Percentiles rank a stretch among this genome's conserved stretches.
phyloP scores from a whole-genome alignment of 257 asterid species.

The Penstemon newberryi region DNA sequence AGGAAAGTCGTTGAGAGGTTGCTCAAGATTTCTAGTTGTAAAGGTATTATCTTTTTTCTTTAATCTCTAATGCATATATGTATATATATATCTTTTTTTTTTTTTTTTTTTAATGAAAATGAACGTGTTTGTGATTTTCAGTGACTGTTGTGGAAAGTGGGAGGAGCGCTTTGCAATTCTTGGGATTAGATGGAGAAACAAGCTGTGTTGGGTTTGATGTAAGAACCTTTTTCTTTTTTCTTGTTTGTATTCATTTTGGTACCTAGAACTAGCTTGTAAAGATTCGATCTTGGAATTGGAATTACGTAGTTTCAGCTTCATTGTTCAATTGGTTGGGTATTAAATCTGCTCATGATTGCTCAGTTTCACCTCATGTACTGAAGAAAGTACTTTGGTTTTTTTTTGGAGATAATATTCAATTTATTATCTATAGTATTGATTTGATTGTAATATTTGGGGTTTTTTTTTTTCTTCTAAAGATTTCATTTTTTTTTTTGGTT shows the following conservation, averaged over 20 bases:
- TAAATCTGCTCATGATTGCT: neutral
- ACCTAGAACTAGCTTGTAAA: neutral
- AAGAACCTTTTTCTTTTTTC: constrained; percentile 13
- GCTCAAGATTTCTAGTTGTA: constrained; percentile 72
- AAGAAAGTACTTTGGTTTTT: no score
- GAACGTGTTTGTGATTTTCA: constrained; percentile 30
- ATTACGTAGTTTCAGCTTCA: neutral
- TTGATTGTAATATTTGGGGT: neutral
- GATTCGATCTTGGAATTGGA: neutral
- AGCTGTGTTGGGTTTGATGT: constrained; percentile 64
- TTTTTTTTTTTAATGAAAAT: neutral
- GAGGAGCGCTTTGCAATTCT: constrained; percentile 75
- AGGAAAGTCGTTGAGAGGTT: constrained; percentile 69
- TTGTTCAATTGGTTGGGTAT: neutral
- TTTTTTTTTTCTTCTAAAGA: no score
- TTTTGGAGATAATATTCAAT: no score
- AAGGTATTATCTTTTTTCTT: constrained; percentile 41
- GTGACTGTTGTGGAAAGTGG: constrained; percentile 96
- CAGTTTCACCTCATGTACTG: no score
- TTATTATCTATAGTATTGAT: neutral
- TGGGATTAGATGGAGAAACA: constrained; percentile 82
- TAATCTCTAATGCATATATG: neutral
- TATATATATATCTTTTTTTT: neutral
- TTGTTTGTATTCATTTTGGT: neutral
- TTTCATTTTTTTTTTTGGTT: neutral